Evolutionary conservation across 1,139 yeast species (phyloP), one percentile per base, ranked within the genome.

Genomic region (Pichia sorboxylosa): DNA sequence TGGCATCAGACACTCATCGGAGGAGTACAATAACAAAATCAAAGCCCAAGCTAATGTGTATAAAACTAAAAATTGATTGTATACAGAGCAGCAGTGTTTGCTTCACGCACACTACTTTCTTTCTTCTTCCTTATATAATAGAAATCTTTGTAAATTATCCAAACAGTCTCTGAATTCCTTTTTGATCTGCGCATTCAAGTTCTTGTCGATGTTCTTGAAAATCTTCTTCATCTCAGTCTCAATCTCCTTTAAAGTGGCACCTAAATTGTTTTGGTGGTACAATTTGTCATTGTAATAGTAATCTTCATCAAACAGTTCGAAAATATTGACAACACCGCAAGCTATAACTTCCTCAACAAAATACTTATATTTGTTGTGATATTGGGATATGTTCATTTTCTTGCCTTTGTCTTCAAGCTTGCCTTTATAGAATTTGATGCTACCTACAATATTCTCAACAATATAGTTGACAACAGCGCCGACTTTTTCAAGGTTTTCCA

Each of bases 241-340:
- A 22, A 66, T 52, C 4, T 52, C 54, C 32, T 51, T 53, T 32
- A 85, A 61, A 21, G 58, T 52, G 1, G 47, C 38, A 23, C 70
- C 49, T 46, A 73, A 70, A n/a, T 64, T 62, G 14, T 66, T 66
- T 13, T 62, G 51, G 26, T 81, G 83, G 53, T 77, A 85, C 2
- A 83, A 69, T 11, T 73, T 72, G 23, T 52, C 54, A 52, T 85
- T 94, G 48, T 83, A 87, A 13, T 62, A 64, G 46, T 63, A 79
- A 21, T 60, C 64, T 56, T 90, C 97, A n/a, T 81, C 83, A 54
- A 80, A 90, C 6, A 85, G 62, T 40, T 84, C 95, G 54, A 73
- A 84, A 8, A 85, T 48, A 7, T 70, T 59, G 46, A 83, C 77
- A 21, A 82, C 54, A 16, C 76, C 58, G 37, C 80, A 90, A 33